phyloP scores from a whole-genome alignment of 75 land plant species.

The Larix kaempferi region DNA sequence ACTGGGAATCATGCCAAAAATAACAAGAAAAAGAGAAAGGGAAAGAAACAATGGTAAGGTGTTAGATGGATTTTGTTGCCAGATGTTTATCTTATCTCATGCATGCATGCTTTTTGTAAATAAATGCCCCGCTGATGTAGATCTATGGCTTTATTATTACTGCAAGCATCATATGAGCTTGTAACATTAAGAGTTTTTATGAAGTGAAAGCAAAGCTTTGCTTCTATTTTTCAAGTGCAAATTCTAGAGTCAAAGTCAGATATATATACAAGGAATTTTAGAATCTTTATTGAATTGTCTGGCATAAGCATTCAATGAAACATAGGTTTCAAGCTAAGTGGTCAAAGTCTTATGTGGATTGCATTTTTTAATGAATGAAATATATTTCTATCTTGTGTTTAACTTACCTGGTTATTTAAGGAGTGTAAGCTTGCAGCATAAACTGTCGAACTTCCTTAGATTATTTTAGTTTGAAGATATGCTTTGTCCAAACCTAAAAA shows the following conservation, averaged over 20 bases:
- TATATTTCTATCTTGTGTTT: not conserved
- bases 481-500: not conserved
- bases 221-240: not conserved
- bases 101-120: not conserved
- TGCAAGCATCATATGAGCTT: not conserved
- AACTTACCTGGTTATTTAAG: not conserved
- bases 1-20: slow-evolving; percentile 23
- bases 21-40: slow-evolving; percentile 72
- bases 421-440: not conserved
- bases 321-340: not conserved
- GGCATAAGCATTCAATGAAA: not conserved
- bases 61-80: not conserved
- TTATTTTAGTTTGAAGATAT: not conserved
- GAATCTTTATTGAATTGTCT: not conserved
- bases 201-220: slow-evolving; percentile 10
- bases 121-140: not conserved
- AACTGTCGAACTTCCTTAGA: not conserved
- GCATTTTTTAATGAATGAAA: not conserved
- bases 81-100: not conserved
- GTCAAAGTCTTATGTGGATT: not conserved
- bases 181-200: slow-evolving; percentile 3
- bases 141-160: not conserved
- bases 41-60: slow-evolving; percentile 85
- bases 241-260: not conserved
- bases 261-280: not conserved